These are phyloP conservation scores for Aspergillus nanangensis DNA, from an alignment of 495 filamentous ascomycete genomes.

Conservation along the genomic window DNA sequence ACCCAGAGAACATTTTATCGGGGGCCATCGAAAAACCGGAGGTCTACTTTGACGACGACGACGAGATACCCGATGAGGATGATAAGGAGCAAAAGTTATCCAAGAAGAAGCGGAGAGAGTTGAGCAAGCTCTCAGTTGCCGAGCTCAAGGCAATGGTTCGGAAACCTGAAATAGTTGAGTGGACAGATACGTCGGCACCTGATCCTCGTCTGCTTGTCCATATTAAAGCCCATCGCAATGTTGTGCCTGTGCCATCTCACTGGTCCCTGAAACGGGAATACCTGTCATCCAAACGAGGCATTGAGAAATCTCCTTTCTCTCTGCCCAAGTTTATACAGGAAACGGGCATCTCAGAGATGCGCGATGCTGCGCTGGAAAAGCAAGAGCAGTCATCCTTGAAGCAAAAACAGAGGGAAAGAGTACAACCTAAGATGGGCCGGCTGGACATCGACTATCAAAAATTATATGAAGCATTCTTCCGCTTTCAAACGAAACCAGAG, in stretches of 20 bases:
- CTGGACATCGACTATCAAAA: slow-evolving; percentile 98
- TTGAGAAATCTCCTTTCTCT: slow-evolving; percentile 90
- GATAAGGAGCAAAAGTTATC: slow-evolving; percentile 66
- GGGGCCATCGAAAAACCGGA: slow-evolving; percentile 86
- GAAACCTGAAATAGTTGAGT: slow-evolving; percentile 93
- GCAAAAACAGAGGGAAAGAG: slow-evolving; percentile 91
- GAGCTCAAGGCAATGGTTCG: slow-evolving; percentile 88
- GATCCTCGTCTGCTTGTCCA: slow-evolving; percentile 88
- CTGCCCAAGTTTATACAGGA: slow-evolving; percentile 97
- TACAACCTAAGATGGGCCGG: slow-evolving; percentile 95
- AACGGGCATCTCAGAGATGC: slow-evolving; percentile 96
- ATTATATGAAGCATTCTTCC: slow-evolving; percentile 96
- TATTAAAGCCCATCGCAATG: slow-evolving; percentile 92
- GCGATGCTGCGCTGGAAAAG: slow-evolving; percentile 92
- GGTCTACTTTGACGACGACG: slow-evolving; percentile 79
- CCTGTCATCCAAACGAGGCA: slow-evolving; percentile 88
- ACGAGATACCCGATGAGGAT: slow-evolving; percentile 86
- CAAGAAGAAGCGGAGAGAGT: slow-evolving; percentile 88
- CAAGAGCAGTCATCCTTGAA: slow-evolving; percentile 87
- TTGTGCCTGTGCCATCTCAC: slow-evolving; percentile 88
- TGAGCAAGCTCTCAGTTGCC: slow-evolving; percentile 88
- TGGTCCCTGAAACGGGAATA: slow-evolving; percentile 97
- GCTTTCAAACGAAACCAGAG: slow-evolving; percentile 92
- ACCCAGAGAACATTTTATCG: too few relatives aligned
- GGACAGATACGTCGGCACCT: slow-evolving; percentile 91